Conservation (phyloP, 129 eudicot species). For the Pseudognaphalium luteoalbum region DNA sequence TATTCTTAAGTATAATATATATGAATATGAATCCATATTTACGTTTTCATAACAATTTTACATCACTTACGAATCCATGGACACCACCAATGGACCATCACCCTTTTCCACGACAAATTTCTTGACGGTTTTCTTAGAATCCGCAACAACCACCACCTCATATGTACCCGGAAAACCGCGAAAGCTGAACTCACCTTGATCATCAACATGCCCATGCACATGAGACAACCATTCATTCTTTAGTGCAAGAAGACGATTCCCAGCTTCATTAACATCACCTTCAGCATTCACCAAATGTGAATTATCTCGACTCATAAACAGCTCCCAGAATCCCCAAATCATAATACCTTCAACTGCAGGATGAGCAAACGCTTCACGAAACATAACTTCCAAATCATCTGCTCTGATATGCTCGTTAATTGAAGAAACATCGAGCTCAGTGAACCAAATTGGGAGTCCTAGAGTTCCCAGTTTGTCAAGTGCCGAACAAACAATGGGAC, state of each 20-base stretch:
- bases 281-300: constrained; percentile 84
- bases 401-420: constrained; percentile 70
- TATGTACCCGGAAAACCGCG: constrained; percentile 82
- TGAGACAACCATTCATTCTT: constrained; percentile 82
- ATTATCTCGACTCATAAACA: constrained; percentile 84
- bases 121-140: constrained; percentile 45
- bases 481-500: constrained; percentile 71
- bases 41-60: too few species aligned
- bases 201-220: constrained; percentile 64
- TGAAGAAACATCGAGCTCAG: constrained; percentile 89
- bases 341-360: constrained; percentile 94
- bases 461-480: constrained; percentile 67
- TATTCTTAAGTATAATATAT: too few species aligned
- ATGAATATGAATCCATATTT: too few species aligned
- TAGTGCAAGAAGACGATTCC: constrained; percentile 57
- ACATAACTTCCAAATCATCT: constrained; percentile 89
- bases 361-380: constrained; percentile 84
- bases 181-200: constrained; percentile 56
- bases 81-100: constrained; percentile 47
- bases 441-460: constrained; percentile 94
- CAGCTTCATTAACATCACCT: constrained; percentile 86
- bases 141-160: constrained; percentile 42
- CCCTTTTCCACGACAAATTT: constrained; percentile 75
- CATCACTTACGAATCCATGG: constrained; percentile 42
- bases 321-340: constrained; percentile 98